Evolutionary conservation across 805 yeast genomes (phyloP).

Genomic region (Kregervanrija delftensis): DNA sequence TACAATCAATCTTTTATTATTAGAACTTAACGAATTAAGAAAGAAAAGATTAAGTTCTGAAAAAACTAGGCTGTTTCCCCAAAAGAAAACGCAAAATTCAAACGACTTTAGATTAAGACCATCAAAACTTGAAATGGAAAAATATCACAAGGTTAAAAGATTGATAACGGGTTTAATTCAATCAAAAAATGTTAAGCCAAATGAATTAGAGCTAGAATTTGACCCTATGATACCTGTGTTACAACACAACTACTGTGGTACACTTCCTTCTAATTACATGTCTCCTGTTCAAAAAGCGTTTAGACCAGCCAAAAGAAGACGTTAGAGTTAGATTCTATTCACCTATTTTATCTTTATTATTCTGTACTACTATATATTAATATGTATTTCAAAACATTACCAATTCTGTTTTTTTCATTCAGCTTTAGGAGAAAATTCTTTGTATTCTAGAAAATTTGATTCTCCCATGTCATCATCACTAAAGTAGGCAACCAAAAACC

Average conservation of each 20-base stretch:
- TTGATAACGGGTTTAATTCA: constrained; percentile 34
- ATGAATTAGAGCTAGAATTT: constrained; percentile 30
- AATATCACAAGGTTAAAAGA: constrained; percentile 38
- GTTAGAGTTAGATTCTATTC: no score
- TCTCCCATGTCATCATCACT: constrained; percentile 1
- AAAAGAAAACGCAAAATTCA: no score
- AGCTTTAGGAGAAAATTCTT: no score
- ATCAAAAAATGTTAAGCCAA: constrained; percentile 24
- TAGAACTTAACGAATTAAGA: constrained; percentile 45
- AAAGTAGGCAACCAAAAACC: constrained; percentile 7
- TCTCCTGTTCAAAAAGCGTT: not conserved
- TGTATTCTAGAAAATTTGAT: constrained; percentile 5
- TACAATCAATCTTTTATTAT: constrained; percentile 37
- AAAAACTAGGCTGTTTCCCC: not conserved
- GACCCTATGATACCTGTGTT: constrained; percentile 53
- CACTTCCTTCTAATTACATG: constrained; percentile 52
- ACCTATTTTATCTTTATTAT: no score
- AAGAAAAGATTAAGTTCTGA: constrained; percentile 29
- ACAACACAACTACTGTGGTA: constrained; percentile 68
- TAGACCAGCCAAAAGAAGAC: no score
- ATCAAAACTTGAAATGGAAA: constrained; percentile 32
- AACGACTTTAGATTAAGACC: constrained; percentile 27
- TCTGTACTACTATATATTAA: no score
- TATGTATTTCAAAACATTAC: no score
- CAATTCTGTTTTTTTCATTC: no score